Conservation (phyloP, 768 basidiomycete species). For the Calvatia gigantea region DNA sequence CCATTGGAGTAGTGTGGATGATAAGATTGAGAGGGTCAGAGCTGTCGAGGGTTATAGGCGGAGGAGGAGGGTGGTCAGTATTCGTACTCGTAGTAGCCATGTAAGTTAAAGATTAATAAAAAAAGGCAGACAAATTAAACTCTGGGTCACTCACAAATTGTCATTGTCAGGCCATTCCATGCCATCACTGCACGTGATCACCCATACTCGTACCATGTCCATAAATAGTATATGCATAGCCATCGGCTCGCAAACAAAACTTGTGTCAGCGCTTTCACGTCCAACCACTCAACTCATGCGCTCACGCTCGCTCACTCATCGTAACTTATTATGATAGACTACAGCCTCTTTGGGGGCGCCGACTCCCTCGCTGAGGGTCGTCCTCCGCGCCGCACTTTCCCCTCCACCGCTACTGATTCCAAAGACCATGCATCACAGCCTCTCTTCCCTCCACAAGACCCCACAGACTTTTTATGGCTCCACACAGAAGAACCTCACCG, state of each 20-base stretch:
- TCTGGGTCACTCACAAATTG: background rate
- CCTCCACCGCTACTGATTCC: background rate
- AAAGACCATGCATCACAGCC: background rate
- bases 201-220: conserved; percentile 6
- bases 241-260: too few species aligned
- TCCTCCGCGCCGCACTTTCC: conserved; percentile 10
- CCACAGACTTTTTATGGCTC: conserved; percentile 89
- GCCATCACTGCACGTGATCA: background rate
- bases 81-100: too few species aligned
- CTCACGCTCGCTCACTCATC: background rate
- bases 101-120: too few species aligned
- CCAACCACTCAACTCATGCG: background rate
- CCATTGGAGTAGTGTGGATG: conserved; percentile 39
- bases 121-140: too few species aligned
- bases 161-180: conserved; percentile 11
- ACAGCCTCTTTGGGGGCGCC: conserved; percentile 80
- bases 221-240: conserved; percentile 1
- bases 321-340: conserved; percentile 43
- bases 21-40: conserved; percentile 59
- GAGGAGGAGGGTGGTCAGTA: too few species aligned
- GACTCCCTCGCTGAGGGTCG: conserved; percentile 64
- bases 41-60: conserved; percentile 35
- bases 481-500: conserved; percentile 99
- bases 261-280: too few species aligned
- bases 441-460: conserved; percentile 52